Evolutionary conservation across 805 yeast genomes (phyloP).

Genomic region (Teunomyces kruisii): DNA sequence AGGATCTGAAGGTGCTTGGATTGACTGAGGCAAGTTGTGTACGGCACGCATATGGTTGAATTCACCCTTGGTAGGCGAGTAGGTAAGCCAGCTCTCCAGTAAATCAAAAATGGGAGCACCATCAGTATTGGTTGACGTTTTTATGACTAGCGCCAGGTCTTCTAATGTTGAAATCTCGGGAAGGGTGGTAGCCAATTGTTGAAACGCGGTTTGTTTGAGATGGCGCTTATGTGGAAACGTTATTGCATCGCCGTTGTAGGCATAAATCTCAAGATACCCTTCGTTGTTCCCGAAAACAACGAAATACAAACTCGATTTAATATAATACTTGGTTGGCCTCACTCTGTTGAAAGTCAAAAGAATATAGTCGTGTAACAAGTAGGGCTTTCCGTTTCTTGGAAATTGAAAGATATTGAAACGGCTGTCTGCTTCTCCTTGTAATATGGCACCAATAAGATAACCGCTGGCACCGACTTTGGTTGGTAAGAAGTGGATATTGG

Average conservation of each 20-base stretch:
- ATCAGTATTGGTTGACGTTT: conserved; percentile 30
- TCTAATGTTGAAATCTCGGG: conserved; percentile 8
- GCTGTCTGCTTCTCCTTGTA: not conserved
- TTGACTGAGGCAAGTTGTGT: not conserved
- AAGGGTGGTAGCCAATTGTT: conserved; percentile 4
- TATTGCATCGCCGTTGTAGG: conserved; percentile 1
- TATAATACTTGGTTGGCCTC: conserved; percentile 6
- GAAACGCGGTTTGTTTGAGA: conserved; percentile 20
- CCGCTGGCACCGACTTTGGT: not conserved
- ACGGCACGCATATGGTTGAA: conserved; percentile 27
- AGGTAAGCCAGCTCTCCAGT: conserved; percentile 50
- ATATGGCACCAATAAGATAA: not conserved
- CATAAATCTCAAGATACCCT: conserved; percentile 22
- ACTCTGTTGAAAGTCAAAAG: not conserved
- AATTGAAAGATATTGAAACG: not conserved
- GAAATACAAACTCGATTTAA: conserved; percentile 21
- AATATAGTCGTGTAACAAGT: not conserved
- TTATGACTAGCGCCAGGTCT: conserved; percentile 24
- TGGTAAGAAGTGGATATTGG: not conserved
- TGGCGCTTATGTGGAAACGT: conserved; percentile 4
- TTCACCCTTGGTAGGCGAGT: conserved; percentile 42
- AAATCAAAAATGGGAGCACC: conserved; percentile 48
- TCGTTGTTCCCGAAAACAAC: conserved; percentile 19
- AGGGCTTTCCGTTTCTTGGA: not conserved
- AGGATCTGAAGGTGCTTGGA: conserved; percentile 6